These are phyloP conservation scores for Tilletia indica DNA, from an alignment of 1,284 basidiomycete genomes.

Conservation along the genomic window DNA sequence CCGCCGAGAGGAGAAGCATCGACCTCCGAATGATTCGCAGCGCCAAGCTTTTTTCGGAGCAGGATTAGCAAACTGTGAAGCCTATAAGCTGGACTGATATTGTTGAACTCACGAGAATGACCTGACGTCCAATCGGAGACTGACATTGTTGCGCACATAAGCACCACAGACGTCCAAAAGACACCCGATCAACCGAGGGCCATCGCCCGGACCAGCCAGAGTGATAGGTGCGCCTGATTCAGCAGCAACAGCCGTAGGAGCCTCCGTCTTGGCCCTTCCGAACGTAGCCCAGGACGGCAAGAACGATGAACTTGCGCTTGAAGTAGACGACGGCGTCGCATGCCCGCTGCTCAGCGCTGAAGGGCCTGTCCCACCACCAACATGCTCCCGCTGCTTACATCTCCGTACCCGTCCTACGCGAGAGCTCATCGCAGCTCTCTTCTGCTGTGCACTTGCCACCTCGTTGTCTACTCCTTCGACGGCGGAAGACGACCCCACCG, in stretches of 20 bases:
- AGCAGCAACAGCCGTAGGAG: not conserved
- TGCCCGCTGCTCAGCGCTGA: not conserved
- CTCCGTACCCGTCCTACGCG: not conserved
- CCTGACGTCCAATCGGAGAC: not conserved
- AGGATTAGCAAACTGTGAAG: too few relatives aligned
- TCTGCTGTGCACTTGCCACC: not conserved
- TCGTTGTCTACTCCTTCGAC: not conserved
- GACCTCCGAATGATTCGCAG: conserved; percentile 7
- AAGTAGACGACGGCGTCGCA: too few relatives aligned
- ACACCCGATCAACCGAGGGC: not conserved
- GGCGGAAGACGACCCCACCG: not conserved
- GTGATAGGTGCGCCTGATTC: too few relatives aligned
- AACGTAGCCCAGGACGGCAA: not conserved
- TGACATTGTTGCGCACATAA: conserved; percentile 12
- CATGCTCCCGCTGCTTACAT: conserved; percentile 7
- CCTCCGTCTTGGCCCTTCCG: not conserved
- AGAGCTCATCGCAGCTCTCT: not conserved
- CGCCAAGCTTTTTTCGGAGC: not conserved
- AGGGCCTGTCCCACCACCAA: not conserved
- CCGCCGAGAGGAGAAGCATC: not conserved
- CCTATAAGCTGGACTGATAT: too few relatives aligned
- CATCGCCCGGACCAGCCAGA: not conserved
- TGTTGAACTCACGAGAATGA: conserved; percentile 5
- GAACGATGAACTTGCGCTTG: not conserved
- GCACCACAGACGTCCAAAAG: not conserved